Percentiles rank a stretch among this genome's conserved stretches.
Evolutionary conservation across 768 basidiomycete genomes (phyloP).

Genomic region (Hydnum rufescens): DNA sequence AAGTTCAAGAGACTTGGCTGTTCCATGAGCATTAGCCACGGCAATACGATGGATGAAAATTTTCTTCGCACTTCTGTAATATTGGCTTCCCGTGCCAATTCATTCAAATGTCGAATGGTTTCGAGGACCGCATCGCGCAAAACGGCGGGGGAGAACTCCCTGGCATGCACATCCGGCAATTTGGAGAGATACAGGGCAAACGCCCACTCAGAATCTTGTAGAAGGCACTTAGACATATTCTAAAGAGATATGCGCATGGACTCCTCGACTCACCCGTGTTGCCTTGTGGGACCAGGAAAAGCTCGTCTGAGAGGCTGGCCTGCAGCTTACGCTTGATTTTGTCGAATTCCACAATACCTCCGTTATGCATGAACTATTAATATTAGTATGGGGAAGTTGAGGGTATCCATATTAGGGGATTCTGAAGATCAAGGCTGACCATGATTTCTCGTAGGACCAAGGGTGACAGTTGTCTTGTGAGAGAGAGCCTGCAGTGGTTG

Average conservation of each 20-base stretch:
- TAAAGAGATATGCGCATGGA: too few relatives aligned
- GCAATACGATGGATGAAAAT: background rate
- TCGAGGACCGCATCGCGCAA: slow-evolving; percentile 75
- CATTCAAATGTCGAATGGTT: slow-evolving; percentile 65
- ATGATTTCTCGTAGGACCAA: slow-evolving; percentile 79
- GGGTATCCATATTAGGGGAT: background rate
- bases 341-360: slow-evolving; percentile 67
- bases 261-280: slow-evolving; percentile 49
- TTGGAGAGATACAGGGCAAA: slow-evolving; percentile 85
- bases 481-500: slow-evolving; percentile 77
- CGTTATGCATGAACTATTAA: slow-evolving; percentile 88
- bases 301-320: slow-evolving; percentile 51
- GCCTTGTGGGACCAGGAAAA: slow-evolving; percentile 75
- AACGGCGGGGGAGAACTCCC: slow-evolving; percentile 45
- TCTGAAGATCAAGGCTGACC: slow-evolving; percentile 36
- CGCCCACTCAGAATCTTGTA: slow-evolving; percentile 95
- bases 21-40: slow-evolving; percentile 1
- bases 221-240: slow-evolving; percentile 5
- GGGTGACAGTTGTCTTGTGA: slow-evolving; percentile 92
- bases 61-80: slow-evolving; percentile 52
- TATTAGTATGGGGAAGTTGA: background rate
- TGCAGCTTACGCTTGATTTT: slow-evolving; percentile 69
- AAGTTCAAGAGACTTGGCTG: slow-evolving; percentile 89
- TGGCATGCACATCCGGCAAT: slow-evolving; percentile 65
- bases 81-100: slow-evolving; percentile 47